Evolutionary conservation across 805 yeast genomes (phyloP).

Genomic region (Saturnispora dispora): DNA sequence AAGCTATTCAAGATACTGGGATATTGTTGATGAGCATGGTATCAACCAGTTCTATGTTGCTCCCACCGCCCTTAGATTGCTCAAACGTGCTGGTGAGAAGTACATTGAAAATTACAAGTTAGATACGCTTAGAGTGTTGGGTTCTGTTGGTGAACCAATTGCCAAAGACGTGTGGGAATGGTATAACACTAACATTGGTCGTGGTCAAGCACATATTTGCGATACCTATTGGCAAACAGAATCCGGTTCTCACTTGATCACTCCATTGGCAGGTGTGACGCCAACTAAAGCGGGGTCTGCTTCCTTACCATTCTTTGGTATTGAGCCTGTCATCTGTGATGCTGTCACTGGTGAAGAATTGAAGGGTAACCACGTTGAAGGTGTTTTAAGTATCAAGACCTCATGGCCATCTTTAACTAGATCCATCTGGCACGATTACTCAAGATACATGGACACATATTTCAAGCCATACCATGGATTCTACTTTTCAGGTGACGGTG

Average conservation of each 20-base stretch:
- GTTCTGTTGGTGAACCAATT: constrained; percentile 83
- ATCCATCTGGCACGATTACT: constrained; percentile 70
- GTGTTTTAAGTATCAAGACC: constrained; percentile 62
- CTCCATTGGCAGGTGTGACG: constrained; percentile 68
- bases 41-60: constrained; percentile 79
- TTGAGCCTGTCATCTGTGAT: constrained; percentile 63
- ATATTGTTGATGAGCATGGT: constrained; percentile 59
- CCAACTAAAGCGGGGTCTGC: constrained; percentile 85
- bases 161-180: constrained; percentile 85
- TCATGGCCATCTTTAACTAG: constrained; percentile 87
- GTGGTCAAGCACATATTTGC: constrained; percentile 58
- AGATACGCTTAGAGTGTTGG: constrained; percentile 57
- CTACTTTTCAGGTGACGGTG: constrained; percentile 87
- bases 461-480: constrained; percentile 72
- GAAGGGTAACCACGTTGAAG: constrained; percentile 63
- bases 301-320: constrained; percentile 77
- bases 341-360: constrained; percentile 67
- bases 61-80: constrained; percentile 71
- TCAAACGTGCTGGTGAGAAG: constrained; percentile 64
- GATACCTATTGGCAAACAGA: constrained; percentile 92
- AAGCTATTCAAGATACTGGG: constrained; percentile 71
- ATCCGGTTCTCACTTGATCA: constrained; percentile 70
- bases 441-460: constrained; percentile 71
- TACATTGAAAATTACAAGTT: constrained; percentile 55
- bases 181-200: constrained; percentile 68